Evolutionary conservation across 306 rosid species (phyloP), one percentile per base, ranked within the genome.

Genomic region (Myrica gale): DNA sequence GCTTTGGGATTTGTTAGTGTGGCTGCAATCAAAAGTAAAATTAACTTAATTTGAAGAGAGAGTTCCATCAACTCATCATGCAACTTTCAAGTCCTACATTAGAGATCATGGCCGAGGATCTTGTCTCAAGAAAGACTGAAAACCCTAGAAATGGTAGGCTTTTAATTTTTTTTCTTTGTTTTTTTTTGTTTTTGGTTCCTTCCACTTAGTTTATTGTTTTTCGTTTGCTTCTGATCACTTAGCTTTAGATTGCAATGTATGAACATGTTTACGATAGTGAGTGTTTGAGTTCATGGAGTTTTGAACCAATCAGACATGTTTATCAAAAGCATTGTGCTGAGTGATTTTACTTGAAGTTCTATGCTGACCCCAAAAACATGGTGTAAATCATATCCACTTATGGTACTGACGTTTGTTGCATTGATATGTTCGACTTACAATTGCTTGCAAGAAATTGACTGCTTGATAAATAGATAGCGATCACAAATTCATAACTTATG

Each of bases 71-170:
- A 44, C 79, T 56, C 53, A 55, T 62, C 11, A 47, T 47, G 57
- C 4, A 47, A 47, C 47, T 15, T 50, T 43, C n/a, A 52, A 71
- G 47, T 39, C 47, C 70, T 42, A 45, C 9, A 54, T 68, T 23
- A 65, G 74, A 77, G 73, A 48, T 45, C 69, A 32, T 32, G 37
- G 37, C 45, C 48, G 41, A 73, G 76, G 67, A 69, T 46, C 52
- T 78, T 77, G 62, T 74, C 68, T 81, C 50, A 41, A 72, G 69
- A 74, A 72, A 68, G 70, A 79, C 44, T 70, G 74, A 80, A 76
- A 89, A 87, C 93, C 91, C 91, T 87, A 89, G 85, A 78, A 77
- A 74, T 84, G 77, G 79, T 82, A 77, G 82, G 11, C 67, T 80
- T 7, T 26, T 61, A 53, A 12, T 68, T 75, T 45, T 21, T 68